Percentiles rank a stretch among this genome's conserved stretches.
These are phyloP conservation scores for Nepenthes mirabilis DNA, from an alignment of 148 eudicot species.

Conservation along the genomic window DNA sequence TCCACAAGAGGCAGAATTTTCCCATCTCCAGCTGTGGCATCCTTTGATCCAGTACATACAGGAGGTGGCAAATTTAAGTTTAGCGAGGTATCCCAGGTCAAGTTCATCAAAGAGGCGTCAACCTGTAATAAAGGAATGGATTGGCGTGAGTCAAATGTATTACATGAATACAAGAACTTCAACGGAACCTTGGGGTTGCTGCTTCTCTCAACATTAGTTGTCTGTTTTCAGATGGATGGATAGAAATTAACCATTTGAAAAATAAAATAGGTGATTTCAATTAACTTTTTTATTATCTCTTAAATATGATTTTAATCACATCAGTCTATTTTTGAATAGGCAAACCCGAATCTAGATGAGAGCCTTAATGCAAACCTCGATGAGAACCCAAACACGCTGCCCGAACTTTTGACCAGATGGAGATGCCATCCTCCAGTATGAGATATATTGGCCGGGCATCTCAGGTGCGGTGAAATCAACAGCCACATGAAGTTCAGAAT, in stretches of 20 bases:
- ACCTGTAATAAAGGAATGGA: slow-evolving; percentile 29
- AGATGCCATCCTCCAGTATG: slow-evolving; percentile 78
- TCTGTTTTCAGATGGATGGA: too few relatives aligned
- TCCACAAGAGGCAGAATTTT: slow-evolving; percentile 3
- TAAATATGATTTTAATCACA: too few relatives aligned
- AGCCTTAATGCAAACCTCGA: slow-evolving; percentile 36
- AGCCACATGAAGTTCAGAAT: slow-evolving; percentile 50
- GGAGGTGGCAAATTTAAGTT: slow-evolving; percentile 48
- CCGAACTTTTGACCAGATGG: slow-evolving; percentile 70
- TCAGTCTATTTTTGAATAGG: too few relatives aligned
- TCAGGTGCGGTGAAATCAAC: slow-evolving; percentile 77
- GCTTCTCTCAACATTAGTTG: too few relatives aligned
- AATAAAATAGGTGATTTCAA: too few relatives aligned
- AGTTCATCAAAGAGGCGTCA: slow-evolving; percentile 32
- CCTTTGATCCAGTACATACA: slow-evolving; percentile 1
- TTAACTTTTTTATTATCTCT: too few relatives aligned
- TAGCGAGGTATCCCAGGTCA: slow-evolving; percentile 7
- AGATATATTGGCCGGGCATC: slow-evolving; percentile 55
- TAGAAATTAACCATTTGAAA: too few relatives aligned
- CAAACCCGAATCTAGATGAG: background rate
- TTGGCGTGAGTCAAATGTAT: background rate
- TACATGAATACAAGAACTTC: background rate
- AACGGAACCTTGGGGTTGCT: too few relatives aligned
- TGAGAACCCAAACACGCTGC: slow-evolving; percentile 69
- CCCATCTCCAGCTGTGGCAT: background rate